Percentiles rank a stretch among this genome's conserved stretches.
Evolutionary conservation across 164 flowering plant genomes (phyloP).

Genomic region (Vitis amurensis): DNA sequence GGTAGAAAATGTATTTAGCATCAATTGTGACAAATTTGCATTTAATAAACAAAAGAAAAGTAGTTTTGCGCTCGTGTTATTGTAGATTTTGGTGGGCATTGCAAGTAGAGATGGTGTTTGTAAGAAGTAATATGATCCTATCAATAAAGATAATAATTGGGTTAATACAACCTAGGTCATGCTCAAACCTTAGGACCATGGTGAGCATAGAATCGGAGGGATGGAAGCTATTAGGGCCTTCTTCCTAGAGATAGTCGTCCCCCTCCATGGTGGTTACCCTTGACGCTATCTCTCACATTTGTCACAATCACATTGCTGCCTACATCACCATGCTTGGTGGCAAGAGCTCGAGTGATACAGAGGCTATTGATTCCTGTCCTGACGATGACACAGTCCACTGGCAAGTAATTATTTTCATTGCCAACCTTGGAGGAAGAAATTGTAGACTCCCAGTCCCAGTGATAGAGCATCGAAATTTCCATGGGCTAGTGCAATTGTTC

Average conservation of each 20-base stretch:
- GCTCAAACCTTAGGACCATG: constrained; percentile 39
- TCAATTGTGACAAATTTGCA: too few relatives aligned
- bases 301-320: constrained; percentile 63
- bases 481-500: neutral
- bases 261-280: constrained; percentile 79
- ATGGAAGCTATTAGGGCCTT: constrained; percentile 97
- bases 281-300: constrained; percentile 81
- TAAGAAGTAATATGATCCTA: neutral
- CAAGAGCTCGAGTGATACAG: constrained; percentile 83
- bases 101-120: too few relatives aligned
- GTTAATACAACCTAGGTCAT: neutral
- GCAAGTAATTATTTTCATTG: constrained; percentile 7
- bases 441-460: constrained; percentile 25
- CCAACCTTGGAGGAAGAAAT: constrained; percentile 23
- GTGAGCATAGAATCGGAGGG: constrained; percentile 85
- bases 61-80: too few relatives aligned
- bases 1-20: too few relatives aligned
- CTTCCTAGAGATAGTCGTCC: constrained; percentile 93
- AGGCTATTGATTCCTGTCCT: constrained; percentile 93
- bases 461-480: constrained; percentile 15
- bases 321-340: constrained; percentile 53
- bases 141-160: neutral
- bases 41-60: too few relatives aligned
- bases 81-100: too few relatives aligned
- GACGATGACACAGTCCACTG: constrained; percentile 74